Evolutionary conservation across 2,329 filamentous ascomycete species (phyloP).

Genomic region (Epichloe brachyelytri): DNA sequence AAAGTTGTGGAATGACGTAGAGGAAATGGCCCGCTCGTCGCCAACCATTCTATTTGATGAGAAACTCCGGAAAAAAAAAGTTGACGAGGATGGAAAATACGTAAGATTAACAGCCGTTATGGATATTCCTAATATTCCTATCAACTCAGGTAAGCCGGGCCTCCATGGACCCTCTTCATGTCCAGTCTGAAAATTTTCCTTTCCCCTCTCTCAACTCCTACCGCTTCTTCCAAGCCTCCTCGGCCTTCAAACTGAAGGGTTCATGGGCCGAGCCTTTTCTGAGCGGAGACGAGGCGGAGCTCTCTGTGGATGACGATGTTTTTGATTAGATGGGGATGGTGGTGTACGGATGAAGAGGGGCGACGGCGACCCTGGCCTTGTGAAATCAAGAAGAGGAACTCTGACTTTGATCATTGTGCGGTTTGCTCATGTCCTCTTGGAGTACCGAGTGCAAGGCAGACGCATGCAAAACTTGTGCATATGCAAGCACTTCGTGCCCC

Average conservation of each 20-base stretch:
- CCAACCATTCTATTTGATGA: not conserved
- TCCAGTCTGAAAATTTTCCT: not conserved
- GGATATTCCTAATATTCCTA: not conserved
- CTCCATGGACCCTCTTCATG: not conserved
- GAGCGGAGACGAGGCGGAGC: constrained; percentile 5
- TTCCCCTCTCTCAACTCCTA: not conserved
- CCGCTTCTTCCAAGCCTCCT: not conserved
- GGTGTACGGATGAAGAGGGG: not conserved
- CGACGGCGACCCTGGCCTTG: not conserved
- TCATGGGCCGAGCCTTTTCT: not conserved
- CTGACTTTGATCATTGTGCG: not conserved
- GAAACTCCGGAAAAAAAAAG: not conserved
- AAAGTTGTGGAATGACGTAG: not conserved
- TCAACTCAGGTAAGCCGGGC: not conserved
- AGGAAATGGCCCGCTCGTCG: constrained; percentile 1
- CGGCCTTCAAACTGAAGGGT: not conserved
- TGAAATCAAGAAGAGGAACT: too few relatives aligned
- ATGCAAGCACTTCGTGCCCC: not conserved
- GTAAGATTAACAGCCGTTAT: not conserved
- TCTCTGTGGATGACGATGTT: constrained; percentile 2
- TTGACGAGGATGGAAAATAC: not conserved
- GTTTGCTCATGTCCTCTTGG: not conserved
- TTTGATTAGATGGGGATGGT: constrained; percentile 2
- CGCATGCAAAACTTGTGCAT: not conserved
- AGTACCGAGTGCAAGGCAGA: too few relatives aligned